phyloP scores from a whole-genome alignment of 129 eudicot genomes.

The Chrysanthemum makinoi region DNA sequence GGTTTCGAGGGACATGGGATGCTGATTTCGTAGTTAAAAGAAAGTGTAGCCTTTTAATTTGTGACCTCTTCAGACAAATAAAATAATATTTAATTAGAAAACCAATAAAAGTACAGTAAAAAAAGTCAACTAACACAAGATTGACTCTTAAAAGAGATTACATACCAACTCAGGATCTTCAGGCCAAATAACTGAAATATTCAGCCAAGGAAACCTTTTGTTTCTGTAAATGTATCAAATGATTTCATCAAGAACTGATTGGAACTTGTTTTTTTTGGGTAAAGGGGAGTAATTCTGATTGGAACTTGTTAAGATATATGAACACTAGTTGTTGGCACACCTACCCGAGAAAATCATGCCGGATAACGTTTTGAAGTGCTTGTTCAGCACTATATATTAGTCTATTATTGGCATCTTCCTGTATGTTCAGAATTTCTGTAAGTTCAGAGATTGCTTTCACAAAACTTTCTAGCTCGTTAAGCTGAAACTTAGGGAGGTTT shows the following conservation, averaged over 20 bases:
- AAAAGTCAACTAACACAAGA: slow-evolving; percentile 1
- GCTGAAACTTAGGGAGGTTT: slow-evolving; percentile 50
- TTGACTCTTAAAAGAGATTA: slow-evolving; percentile 2
- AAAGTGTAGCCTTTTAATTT: slow-evolving; percentile 75
- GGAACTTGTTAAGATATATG: slow-evolving; percentile 10
- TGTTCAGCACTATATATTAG: too few species aligned
- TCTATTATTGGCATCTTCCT: too few species aligned
- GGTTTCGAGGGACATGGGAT: slow-evolving; percentile 73
- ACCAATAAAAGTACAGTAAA: background rate
- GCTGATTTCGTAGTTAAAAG: slow-evolving; percentile 87
- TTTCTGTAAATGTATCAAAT: too few species aligned
- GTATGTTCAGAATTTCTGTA: slow-evolving; percentile 73
- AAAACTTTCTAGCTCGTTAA: slow-evolving; percentile 62
- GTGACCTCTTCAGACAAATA: slow-evolving; percentile 49
- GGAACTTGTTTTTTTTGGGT: too few species aligned
- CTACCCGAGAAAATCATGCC: slow-evolving; percentile 74
- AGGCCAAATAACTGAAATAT: too few species aligned
- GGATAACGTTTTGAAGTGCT: too few species aligned
- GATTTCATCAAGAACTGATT: too few species aligned
- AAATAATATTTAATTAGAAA: slow-evolving; percentile 1
- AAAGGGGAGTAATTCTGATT: too few species aligned
- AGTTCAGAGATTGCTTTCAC: slow-evolving; percentile 82
- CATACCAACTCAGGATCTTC: slow-evolving; percentile 77
- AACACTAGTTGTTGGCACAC: too few species aligned
- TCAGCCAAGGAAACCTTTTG: too few species aligned